phyloP scores from a whole-genome alignment of 2,329 filamentous ascomycete genomes.

The Ascochyta koolunga region DNA sequence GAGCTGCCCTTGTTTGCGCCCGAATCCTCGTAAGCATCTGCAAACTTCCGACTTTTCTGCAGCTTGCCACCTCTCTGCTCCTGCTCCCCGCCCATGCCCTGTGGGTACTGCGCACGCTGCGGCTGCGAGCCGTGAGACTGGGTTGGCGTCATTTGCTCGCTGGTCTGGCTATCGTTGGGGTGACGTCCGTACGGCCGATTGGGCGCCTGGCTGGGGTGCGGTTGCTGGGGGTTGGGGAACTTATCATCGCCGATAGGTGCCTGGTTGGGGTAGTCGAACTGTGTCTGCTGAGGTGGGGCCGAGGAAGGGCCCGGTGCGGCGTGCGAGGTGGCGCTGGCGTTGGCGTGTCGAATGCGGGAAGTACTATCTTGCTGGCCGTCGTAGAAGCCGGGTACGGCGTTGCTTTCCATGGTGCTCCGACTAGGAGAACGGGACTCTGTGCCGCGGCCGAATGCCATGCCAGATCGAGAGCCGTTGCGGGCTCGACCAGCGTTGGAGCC shows the following conservation, averaged over 20 bases:
- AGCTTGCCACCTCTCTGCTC: conserved; percentile 60
- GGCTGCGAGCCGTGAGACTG: conserved; percentile 13
- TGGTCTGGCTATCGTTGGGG: conserved; percentile 46
- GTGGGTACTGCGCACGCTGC: conserved; percentile 49
- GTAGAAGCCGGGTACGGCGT: conserved; percentile 49
- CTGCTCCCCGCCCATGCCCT: conserved; percentile 44
- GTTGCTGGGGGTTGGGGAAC: conserved; percentile 41
- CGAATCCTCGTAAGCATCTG: conserved; percentile 79
- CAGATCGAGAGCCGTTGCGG: conserved; percentile 42
- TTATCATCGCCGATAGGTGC: conserved; percentile 44
- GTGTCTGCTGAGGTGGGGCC: conserved; percentile 45
- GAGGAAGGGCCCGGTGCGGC: conserved; percentile 36
- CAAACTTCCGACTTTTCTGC: conserved; percentile 86
- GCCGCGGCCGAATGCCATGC: conserved; percentile 53
- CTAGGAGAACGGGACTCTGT: conserved; percentile 51
- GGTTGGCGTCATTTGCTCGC: conserved; percentile 33
- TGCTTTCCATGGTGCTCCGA: conserved; percentile 53
- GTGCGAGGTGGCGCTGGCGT: conserved; percentile 20
- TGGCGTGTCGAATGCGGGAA: conserved; percentile 29
- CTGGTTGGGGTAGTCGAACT: conserved; percentile 38
- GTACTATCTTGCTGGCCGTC: conserved; percentile 48
- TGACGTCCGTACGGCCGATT: conserved; percentile 36
- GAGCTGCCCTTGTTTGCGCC: conserved; percentile 40
- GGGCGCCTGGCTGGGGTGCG: conserved; percentile 36
- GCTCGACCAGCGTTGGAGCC: conserved; percentile 36